A percentile compares a stretch with the other conserved stretches of the same genome.
phyloP scores from a whole-genome alignment of 2,329 filamentous ascomycete species.

The Fusarium sp. region DNA sequence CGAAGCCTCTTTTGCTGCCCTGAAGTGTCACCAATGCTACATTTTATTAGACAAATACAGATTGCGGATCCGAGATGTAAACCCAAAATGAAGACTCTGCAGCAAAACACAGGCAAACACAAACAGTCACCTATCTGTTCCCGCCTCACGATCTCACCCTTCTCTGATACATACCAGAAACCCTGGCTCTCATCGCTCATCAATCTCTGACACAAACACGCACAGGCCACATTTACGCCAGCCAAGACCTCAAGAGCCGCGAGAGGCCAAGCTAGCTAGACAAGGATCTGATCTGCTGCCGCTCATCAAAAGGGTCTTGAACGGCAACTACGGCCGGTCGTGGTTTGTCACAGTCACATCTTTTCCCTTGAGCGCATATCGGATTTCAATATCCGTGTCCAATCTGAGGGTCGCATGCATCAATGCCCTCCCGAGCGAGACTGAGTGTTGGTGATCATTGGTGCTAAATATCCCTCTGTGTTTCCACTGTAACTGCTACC shows the following conservation, averaged over 20 bases:
- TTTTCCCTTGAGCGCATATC: slow-evolving; percentile 5
- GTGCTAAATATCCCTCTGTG: slow-evolving; percentile 1
- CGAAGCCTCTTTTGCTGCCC: background rate
- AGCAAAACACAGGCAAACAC: background rate
- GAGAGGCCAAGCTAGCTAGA: slow-evolving; percentile 19
- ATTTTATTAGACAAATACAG: background rate
- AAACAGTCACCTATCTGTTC: background rate
- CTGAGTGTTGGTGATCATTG: background rate
- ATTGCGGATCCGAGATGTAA: slow-evolving; percentile 16
- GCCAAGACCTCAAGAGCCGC: slow-evolving; percentile 41
- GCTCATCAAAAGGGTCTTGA: slow-evolving; percentile 19
- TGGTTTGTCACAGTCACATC: slow-evolving; percentile 11
- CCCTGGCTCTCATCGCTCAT: slow-evolving; percentile 11
- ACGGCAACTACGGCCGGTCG: slow-evolving; percentile 12
- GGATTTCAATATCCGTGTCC: slow-evolving; percentile 36
- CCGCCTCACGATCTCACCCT: background rate
- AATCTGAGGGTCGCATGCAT: slow-evolving; percentile 10
- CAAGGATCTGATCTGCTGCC: slow-evolving; percentile 36
- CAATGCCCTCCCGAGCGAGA: background rate
- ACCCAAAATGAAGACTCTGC: background rate
- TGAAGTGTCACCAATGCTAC: background rate
- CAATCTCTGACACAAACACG: slow-evolving; percentile 8
- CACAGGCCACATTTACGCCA: slow-evolving; percentile 26
- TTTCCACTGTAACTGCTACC: slow-evolving; percentile 14
- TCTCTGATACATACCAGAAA: slow-evolving; percentile 13